Percentiles rank a stretch among this genome's conserved stretches.
Conservation (phyloP, 371 early-diverging fungal species). For the Batkoa obscura region DNA sequence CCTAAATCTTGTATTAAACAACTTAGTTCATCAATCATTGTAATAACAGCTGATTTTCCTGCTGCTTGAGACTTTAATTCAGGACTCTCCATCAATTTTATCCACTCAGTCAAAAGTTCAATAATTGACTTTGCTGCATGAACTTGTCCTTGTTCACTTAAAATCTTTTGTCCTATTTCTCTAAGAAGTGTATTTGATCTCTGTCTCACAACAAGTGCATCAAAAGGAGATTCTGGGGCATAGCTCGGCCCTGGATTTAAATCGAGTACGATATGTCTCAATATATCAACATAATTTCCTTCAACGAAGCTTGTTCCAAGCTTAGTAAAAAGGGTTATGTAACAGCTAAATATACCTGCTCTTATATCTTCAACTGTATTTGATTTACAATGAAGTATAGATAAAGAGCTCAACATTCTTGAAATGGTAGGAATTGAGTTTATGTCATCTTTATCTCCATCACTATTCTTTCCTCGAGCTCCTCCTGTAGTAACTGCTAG, state of each 20-base stretch:
- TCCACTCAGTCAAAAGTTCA: constrained; percentile 2
- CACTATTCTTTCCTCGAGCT: background rate
- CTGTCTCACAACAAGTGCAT: constrained; percentile 1
- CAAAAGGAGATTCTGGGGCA: background rate
- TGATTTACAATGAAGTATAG: background rate
- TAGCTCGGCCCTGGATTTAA: background rate
- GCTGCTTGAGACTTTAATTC: background rate
- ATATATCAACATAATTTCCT: constrained; percentile 2
- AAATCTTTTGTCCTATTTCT: background rate
- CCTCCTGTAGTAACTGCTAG: constrained; percentile 3
- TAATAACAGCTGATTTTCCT: constrained; percentile 30
- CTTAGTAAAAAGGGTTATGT: constrained; percentile 5
- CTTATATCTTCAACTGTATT: background rate
- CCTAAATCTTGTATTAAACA: constrained; percentile 56
- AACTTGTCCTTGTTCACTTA: constrained; percentile 6
- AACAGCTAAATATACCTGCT: background rate
- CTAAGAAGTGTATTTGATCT: background rate
- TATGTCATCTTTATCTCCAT: background rate
- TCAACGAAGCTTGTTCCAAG: constrained; percentile 5
- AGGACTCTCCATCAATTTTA: background rate
- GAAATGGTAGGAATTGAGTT: background rate
- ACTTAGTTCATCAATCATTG: constrained; percentile 51
- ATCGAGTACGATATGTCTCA: background rate
- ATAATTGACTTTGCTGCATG: constrained; percentile 2
- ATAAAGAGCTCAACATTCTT: background rate